Evolutionary conservation across 2,329 filamentous ascomycete genomes (phyloP), one percentile per base, ranked within the genome.

Genomic region (Trichoderma aggressivum): DNA sequence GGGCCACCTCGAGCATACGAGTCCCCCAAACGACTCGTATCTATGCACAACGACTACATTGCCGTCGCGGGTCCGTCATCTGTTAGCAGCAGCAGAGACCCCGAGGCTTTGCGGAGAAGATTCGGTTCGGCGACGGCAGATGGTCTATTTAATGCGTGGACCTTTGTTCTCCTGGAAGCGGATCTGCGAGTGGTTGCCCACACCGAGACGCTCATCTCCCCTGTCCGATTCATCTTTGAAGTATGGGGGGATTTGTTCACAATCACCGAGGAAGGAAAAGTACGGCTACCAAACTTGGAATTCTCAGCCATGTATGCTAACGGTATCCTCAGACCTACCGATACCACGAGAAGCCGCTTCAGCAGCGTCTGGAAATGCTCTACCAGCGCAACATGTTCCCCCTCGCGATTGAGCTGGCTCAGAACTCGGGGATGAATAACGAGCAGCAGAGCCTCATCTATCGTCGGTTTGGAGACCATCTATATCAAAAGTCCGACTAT

Each of bases 401-500:
- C 1, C 84, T 97, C 62, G 96, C 96, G 1, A 96, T 98, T 75
- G 97, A 95, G 76, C 85, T 99, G 70, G 96, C 96, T 0, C 94
- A 97, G 77, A 97, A 97, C 80, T 90, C 91, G 11, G 93, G 94
- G 1, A 87, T 98, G 77, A 93, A 94, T 79, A 82, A 84, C 3
- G 85, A 91, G 60, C 93, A 98, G 80, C 93, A 97, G 76, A 98
- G 97, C 76, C 85, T 92, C 71, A 99, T 99, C 71, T 97, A 95
- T 78, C 90, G 95, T 71, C 94, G 91, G 79, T 98, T 97, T 80
- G 96, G 95, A 14, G 96, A 99, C 79, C 93, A 95, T 77, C 82
- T 98, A 4, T 98, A 99, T 77, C 93, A 97, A 74, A 97, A 97
- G 77, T 94, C 92, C 5, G 94, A 98, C 78, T 99, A 95, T 78